Conservation (phyloP, 331 rosid genomes). For the Arachis monticola region DNA sequence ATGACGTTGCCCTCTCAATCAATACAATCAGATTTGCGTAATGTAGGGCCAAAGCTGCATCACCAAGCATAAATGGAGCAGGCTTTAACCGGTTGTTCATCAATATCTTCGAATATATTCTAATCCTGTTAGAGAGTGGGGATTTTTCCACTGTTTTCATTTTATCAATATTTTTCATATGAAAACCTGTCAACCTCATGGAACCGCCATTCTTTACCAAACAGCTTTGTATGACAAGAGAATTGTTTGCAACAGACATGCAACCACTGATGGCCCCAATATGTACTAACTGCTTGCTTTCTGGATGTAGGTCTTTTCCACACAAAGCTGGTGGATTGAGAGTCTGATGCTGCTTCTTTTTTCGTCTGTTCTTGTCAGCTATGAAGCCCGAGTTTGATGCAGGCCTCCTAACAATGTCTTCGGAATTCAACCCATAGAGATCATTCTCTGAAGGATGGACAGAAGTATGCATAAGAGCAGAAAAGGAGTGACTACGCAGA, state of each 20-base stretch:
- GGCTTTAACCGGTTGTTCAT: slow-evolving; percentile 48
- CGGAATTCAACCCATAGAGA: slow-evolving; percentile 47
- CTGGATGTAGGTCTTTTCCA: slow-evolving; percentile 49
- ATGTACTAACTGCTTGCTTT: slow-evolving; percentile 48
- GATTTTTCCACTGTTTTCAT: slow-evolving; percentile 42
- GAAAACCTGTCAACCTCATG: slow-evolving; percentile 61
- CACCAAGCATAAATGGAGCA: slow-evolving; percentile 68
- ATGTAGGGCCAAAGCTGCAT: slow-evolving; percentile 71
- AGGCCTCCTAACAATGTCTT: slow-evolving; percentile 42
- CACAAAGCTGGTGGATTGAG: slow-evolving; percentile 40
- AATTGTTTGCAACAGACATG: slow-evolving; percentile 53
- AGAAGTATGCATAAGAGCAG: slow-evolving; percentile 52
- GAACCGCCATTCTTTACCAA: slow-evolving; percentile 66
- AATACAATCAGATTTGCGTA: slow-evolving; percentile 72
- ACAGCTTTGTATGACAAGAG: slow-evolving; percentile 55
- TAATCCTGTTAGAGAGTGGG: slow-evolving; percentile 49
- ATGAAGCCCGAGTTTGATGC: slow-evolving; percentile 36
- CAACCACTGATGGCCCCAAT: slow-evolving; percentile 65
- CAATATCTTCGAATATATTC: slow-evolving; percentile 60
- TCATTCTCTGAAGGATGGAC: slow-evolving; percentile 60
- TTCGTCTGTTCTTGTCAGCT: slow-evolving; percentile 43
- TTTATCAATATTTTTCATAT: slow-evolving; percentile 38
- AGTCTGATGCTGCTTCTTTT: slow-evolving; percentile 44
- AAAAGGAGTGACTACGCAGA: slow-evolving; percentile 69
- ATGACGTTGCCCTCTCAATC: slow-evolving; percentile 66